These are phyloP conservation scores for Suhomyces ambrosiae DNA, from an alignment of 1,139 yeast genomes.

Conservation along the genomic window DNA sequence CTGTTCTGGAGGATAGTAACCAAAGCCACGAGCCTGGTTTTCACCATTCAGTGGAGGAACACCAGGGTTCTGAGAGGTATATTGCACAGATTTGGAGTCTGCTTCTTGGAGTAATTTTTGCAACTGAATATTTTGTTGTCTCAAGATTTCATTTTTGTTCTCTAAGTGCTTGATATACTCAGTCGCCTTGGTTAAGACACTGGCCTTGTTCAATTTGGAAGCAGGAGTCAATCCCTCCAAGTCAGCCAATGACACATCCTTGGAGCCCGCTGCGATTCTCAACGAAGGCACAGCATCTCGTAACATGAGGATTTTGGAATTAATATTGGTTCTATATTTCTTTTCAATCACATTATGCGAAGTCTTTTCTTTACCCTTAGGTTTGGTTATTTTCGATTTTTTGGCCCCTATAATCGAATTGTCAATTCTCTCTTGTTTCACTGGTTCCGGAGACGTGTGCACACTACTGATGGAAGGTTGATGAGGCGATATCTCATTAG, in stretches of 20 bases:
- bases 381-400: slow-evolving; percentile 33
- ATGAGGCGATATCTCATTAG: slow-evolving; percentile 31
- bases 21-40: slow-evolving; percentile 20
- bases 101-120: slow-evolving; percentile 36
- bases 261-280: slow-evolving; percentile 48
- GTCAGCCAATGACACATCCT: slow-evolving; percentile 46
- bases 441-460: slow-evolving; percentile 38
- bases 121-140: slow-evolving; percentile 55
- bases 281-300: slow-evolving; percentile 76
- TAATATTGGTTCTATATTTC: slow-evolving; percentile 75
- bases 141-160: slow-evolving; percentile 58
- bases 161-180: slow-evolving; percentile 88
- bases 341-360: slow-evolving; percentile 84
- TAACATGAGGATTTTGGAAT: slow-evolving; percentile 68
- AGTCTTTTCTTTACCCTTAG: slow-evolving; percentile 54
- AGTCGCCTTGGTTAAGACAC: slow-evolving; percentile 83
- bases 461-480: slow-evolving; percentile 33
- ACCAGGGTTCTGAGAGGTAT: slow-evolving; percentile 8
- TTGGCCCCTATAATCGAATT: slow-evolving; percentile 3
- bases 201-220: slow-evolving; percentile 82
- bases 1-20: slow-evolving; percentile 26
- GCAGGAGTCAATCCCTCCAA: slow-evolving; percentile 91
- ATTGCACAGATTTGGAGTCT: slow-evolving; percentile 10
- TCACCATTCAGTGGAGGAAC: slow-evolving; percentile 4
- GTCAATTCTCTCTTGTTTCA: slow-evolving; percentile 9